A percentile compares a stretch with the other conserved stretches of the same genome.
Evolutionary conservation across 148 eudicot genomes (phyloP).

Genomic region (Diospyros lotus): DNA sequence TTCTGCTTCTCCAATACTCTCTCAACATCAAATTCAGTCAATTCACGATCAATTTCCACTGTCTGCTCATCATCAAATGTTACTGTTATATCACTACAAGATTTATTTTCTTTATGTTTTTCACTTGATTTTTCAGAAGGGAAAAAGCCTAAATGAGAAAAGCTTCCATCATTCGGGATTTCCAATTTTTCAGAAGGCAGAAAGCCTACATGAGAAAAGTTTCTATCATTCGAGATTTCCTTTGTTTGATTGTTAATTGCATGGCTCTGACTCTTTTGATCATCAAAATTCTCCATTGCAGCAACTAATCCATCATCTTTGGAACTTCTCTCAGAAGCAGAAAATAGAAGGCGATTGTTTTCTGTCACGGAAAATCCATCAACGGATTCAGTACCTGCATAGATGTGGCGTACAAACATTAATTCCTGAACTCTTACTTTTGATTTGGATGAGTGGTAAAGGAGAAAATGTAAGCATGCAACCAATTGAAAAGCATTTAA

Average conservation of each 20-base stretch:
- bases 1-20: constrained; percentile 59
- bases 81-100: constrained; percentile 19
- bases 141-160: not conserved
- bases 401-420: constrained; percentile 8
- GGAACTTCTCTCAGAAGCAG: constrained; percentile 13
- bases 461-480: not conserved
- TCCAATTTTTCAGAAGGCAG: constrained; percentile 8
- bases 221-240: constrained; percentile 20
- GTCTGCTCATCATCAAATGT: constrained; percentile 23
- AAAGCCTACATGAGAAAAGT: not conserved
- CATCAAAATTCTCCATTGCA: not conserved
- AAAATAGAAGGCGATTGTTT: not conserved
- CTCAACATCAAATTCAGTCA: constrained; percentile 61
- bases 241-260: constrained; percentile 6
- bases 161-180: constrained; percentile 18
- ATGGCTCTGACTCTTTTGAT: constrained; percentile 6
- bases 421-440: not conserved
- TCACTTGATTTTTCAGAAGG: constrained; percentile 11
- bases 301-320: constrained; percentile 13
- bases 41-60: constrained; percentile 30
- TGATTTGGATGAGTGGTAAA: too few species aligned
- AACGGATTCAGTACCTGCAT: constrained; percentile 29
- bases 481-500: not conserved
- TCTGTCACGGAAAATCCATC: constrained; percentile 15
- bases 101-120: constrained; percentile 11